Base-by-base conservation (phyloP, 2,329 filamentous ascomycete species). In the Fusarium cicatricum region DNA sequence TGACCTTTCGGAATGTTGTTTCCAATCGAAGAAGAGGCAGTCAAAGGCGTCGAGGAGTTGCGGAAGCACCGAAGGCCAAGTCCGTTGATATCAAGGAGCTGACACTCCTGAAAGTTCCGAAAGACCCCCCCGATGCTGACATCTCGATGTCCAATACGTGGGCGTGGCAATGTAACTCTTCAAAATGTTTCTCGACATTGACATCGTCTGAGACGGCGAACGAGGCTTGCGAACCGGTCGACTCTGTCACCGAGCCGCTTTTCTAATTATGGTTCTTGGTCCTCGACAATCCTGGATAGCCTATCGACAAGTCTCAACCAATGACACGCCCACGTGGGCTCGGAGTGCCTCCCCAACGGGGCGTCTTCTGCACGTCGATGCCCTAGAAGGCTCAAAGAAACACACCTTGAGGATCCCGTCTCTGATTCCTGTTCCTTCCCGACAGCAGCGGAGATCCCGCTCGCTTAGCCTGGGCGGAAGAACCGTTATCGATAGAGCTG, bases 281-380 rank as follows among this genome's bases (percentile, higher is more conserved):
- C 26, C 17, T 33, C 28, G 15, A 14, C 5, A 28, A 33, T 4
- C 40, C 26, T 19, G 7, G 37, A 34, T 28, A 14, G 5, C 29
- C 29, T 19, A 34, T 28, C 17, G 19, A 10, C 12, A 5, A 26
- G 11, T 10, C 14, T 39, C 9, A 33, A 39, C 38, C 39, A 54
- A 54, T 54, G n/a, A 9, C 11, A 33, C 14, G 26, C 43, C 33
- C 51, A 50, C 39, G 45, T 50, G 38, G 44, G 17, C 28, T 32
- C 11, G 5, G 46, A 38, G 5, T 16, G 16, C 32, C 11, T 38
- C 12, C 17, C 33, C 17, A 42, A 34, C 15, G 14, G 21, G 15
- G 17, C 36, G 10, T 11, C 11, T 36, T 6, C 12, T 29, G 45
- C 45, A 23, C 45, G 33, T 28, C 37, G 15, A 42, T 4, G 12